phyloP scores from a whole-genome alignment of 805 yeast species.

The Candida tammaniensis region DNA sequence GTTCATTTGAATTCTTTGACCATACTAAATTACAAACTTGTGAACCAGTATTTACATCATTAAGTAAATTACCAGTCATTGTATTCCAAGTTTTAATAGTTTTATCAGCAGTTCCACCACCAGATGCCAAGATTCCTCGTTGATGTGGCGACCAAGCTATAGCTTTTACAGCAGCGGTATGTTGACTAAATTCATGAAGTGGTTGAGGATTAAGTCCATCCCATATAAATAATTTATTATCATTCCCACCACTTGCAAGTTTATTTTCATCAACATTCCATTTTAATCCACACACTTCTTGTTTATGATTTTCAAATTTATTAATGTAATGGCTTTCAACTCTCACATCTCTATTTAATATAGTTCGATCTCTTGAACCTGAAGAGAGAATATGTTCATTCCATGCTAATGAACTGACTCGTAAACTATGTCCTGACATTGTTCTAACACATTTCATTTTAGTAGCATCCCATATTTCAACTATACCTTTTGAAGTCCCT shows the following conservation, averaged over 20 bases:
- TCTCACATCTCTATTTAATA: conserved; percentile 88
- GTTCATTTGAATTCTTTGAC: conserved; percentile 88
- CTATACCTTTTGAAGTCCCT: conserved; percentile 83
- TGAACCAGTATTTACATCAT: conserved; percentile 91
- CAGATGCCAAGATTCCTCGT: conserved; percentile 87
- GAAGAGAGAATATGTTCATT: conserved; percentile 84
- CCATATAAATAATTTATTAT: conserved; percentile 84
- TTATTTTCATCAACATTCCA: conserved; percentile 93
- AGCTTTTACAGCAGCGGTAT: conserved; percentile 94
- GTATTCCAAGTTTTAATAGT: conserved; percentile 92
- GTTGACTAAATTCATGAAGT: conserved; percentile 71
- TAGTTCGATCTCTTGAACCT: conserved; percentile 82
- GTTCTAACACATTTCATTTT: conserved; percentile 79
- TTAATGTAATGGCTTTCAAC: conserved; percentile 77
- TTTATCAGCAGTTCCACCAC: conserved; percentile 96
- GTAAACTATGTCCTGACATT: conserved; percentile 84
- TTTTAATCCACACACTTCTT: conserved; percentile 93
- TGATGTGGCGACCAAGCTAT: conserved; percentile 98
- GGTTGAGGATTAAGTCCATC: conserved; percentile 74
- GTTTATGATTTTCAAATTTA: conserved; percentile 72
- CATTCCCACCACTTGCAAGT: conserved; percentile 94
- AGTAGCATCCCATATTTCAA: conserved; percentile 93
- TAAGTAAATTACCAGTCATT: conserved; percentile 64
- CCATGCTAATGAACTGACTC: conserved; percentile 92
- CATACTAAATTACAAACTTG: conserved; percentile 94